Conservation (phyloP, 2,329 filamentous ascomycete genomes). For the Diaporthe amygdali region DNA sequence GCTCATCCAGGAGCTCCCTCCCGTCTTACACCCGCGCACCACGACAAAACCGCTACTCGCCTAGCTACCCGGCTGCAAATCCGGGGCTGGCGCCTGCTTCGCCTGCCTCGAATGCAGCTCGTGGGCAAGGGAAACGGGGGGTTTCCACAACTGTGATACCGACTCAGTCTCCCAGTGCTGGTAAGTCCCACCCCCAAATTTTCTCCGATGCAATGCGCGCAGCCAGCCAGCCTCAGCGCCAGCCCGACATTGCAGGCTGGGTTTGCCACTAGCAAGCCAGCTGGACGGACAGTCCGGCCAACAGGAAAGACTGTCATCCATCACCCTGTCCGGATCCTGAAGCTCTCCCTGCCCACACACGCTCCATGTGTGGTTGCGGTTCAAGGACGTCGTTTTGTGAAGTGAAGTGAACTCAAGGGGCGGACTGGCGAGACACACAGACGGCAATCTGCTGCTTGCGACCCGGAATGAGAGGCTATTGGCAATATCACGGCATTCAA, state of each 20-base stretch:
- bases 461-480: conserved; percentile 1
- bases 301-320: not conserved
- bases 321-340: not conserved
- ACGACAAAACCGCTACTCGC: not conserved
- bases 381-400: not conserved
- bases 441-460: not conserved
- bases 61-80: not conserved
- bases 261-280: not conserved
- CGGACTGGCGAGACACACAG: not conserved
- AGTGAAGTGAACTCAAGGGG: not conserved
- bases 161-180: not conserved
- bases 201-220: not conserved
- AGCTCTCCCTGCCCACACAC: not conserved
- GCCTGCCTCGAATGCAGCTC: not conserved
- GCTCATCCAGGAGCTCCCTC: conserved; percentile 5
- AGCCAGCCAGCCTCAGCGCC: not conserved
- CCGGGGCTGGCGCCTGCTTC: not conserved
- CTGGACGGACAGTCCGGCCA: not conserved
- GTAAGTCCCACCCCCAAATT: conserved; percentile 16
- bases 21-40: conserved; percentile 8
- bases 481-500: not conserved
- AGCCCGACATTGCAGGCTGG: no score
- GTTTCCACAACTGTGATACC: conserved; percentile 4
- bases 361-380: not conserved
- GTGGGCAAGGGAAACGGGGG: not conserved